Conservation (phyloP, 1,284 basidiomycete species). For the Sporisorium iseilematis-ciliati region DNA sequence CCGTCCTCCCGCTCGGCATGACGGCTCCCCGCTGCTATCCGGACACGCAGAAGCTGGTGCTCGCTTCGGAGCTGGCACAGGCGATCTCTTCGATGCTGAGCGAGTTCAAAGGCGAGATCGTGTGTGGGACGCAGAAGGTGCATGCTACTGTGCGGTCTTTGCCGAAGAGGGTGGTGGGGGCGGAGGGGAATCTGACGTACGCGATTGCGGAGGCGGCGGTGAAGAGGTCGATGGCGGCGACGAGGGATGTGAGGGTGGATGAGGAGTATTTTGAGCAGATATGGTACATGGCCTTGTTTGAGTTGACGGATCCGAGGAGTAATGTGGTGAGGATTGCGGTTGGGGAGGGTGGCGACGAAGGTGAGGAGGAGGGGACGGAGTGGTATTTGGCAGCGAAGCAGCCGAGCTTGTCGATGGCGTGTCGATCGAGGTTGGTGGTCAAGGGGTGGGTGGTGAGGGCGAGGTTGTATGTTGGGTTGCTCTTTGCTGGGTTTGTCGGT, state of each 20-base stretch:
- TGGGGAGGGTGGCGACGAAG: constrained; percentile 7
- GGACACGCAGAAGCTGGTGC: constrained; percentile 64
- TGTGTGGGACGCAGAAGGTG: constrained; percentile 52
- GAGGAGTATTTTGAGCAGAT: constrained; percentile 56
- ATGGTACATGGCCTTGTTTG: constrained; percentile 63
- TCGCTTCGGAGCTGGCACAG: constrained; percentile 57
- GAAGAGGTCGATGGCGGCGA: constrained; percentile 44
- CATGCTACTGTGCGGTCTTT: constrained; percentile 33
- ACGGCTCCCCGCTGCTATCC: constrained; percentile 52
- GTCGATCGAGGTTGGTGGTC: constrained; percentile 43
- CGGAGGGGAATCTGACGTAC: constrained; percentile 36
- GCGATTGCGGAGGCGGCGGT: constrained; percentile 39
- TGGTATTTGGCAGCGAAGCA: constrained; percentile 43
- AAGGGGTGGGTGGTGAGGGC: constrained; percentile 41
- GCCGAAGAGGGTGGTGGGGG: constrained; percentile 19
- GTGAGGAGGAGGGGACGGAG: constrained; percentile 6
- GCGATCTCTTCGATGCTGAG: constrained; percentile 52
- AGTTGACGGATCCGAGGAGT: constrained; percentile 48
- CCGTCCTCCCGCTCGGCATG: constrained; percentile 48
- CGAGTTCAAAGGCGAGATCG: constrained; percentile 61
- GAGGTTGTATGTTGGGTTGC: constrained; percentile 35
- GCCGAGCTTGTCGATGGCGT: constrained; percentile 35
- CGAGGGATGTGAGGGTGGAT: constrained; percentile 35
- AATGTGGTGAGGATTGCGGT: constrained; percentile 38
- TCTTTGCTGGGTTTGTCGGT: not conserved